Evolutionary conservation across 306 rosid species (phyloP).

Genomic region (Hippophae tibetana): DNA sequence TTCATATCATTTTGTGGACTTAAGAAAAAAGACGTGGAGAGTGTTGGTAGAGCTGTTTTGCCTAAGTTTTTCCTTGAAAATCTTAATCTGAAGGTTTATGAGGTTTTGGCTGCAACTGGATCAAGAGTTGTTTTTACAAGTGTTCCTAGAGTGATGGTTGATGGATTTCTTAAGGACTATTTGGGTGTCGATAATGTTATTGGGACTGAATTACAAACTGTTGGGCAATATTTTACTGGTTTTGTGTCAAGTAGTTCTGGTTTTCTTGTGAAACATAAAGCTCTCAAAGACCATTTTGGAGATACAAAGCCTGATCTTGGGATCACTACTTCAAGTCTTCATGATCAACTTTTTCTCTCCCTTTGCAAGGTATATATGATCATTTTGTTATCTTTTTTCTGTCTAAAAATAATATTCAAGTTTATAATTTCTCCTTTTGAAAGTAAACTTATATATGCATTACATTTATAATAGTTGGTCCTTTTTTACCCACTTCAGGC

Average conservation of each 20-base stretch:
- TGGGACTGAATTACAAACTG: constrained; percentile 62
- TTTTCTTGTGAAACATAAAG: constrained; percentile 55
- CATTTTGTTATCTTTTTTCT: too few relatives aligned
- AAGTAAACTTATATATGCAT: too few relatives aligned
- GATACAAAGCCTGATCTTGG: constrained; percentile 67
- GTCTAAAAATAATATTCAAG: too few relatives aligned
- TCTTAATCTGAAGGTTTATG: constrained; percentile 46
- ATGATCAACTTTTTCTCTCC: constrained; percentile 59
- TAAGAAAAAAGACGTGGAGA: constrained; percentile 41
- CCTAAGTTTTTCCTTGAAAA: constrained; percentile 82
- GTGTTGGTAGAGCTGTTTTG: constrained; percentile 47
- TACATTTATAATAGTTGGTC: too few relatives aligned
- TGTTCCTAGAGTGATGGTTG: constrained; percentile 79
- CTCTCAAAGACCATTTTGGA: constrained; percentile 57
- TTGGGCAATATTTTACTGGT: constrained; percentile 57
- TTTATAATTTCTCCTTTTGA: too few relatives aligned
- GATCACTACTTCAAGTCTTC: constrained; percentile 47
- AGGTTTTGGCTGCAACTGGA: constrained; percentile 46
- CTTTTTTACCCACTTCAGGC: too few relatives aligned
- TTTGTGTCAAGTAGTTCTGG: constrained; percentile 34
- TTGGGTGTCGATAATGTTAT: constrained; percentile 45
- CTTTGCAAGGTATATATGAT: constrained; percentile 57
- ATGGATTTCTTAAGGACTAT: constrained; percentile 61
- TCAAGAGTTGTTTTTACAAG: constrained; percentile 48
- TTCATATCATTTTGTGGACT: constrained; percentile 69